These are phyloP conservation scores for Manihot esculenta DNA, from an alignment of 441 rosid species.

Conservation along the genomic window DNA sequence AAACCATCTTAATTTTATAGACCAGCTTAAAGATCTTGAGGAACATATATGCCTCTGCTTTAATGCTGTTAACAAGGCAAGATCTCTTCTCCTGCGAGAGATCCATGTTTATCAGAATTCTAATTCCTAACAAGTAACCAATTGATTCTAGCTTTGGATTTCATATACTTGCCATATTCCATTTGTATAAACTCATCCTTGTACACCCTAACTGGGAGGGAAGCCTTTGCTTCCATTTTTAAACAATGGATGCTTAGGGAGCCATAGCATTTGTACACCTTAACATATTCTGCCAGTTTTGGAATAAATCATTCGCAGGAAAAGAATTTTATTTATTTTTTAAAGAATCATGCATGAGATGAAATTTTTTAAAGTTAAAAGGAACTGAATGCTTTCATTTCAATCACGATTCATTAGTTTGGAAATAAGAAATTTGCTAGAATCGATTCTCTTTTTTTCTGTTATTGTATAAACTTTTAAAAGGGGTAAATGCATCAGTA, in stretches of 20 bases:
- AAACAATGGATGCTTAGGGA: background rate
- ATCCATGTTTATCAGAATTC: slow-evolving; percentile 38
- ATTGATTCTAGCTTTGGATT: background rate
- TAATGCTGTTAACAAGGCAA: slow-evolving; percentile 52
- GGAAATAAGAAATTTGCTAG: too few relatives aligned
- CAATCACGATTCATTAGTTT: too few relatives aligned
- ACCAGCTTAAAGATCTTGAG: slow-evolving; percentile 64
- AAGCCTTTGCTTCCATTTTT: background rate
- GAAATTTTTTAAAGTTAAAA: too few relatives aligned
- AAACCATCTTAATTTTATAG: slow-evolving; percentile 39
- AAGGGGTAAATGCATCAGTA: background rate
- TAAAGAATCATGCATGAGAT: too few relatives aligned
- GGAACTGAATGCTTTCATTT: too few relatives aligned
- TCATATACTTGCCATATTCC: background rate
- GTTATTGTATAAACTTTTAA: too few relatives aligned
- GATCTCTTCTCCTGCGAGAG: slow-evolving; percentile 57
- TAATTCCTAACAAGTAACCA: slow-evolving; percentile 26
- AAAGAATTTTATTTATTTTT: too few relatives aligned
- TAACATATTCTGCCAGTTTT: background rate
- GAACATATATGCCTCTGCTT: slow-evolving; percentile 64
- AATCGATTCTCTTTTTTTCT: too few relatives aligned
- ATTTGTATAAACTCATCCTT: background rate
- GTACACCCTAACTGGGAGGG: background rate
- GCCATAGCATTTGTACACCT: background rate
- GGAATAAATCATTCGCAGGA: too few relatives aligned